These are phyloP conservation scores for Talaromyces sp. DNA, from an alignment of 2,329 filamentous ascomycete genomes.

Conservation along the genomic window DNA sequence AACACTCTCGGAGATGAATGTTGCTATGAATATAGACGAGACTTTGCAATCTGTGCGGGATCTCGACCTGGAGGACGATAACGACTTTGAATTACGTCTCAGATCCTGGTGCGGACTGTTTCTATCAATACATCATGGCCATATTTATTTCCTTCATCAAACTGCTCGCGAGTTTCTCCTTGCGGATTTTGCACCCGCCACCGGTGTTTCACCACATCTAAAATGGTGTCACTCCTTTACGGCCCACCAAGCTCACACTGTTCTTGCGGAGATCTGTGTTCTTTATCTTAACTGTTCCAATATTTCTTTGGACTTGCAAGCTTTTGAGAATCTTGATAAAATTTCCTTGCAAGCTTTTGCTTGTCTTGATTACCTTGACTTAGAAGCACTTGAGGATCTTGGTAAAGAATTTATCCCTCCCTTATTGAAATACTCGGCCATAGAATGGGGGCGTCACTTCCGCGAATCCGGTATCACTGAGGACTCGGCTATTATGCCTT, in stretches of 20 bases:
- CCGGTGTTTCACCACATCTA: neutral
- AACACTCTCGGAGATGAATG: slow-evolving; percentile 8
- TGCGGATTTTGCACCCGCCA: neutral
- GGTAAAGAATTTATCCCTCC: no score
- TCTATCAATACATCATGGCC: slow-evolving; percentile 13
- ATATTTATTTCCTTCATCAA: slow-evolving; percentile 18
- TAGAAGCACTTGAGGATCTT: no score
- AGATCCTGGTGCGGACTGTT: slow-evolving; percentile 13
- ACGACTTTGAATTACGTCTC: slow-evolving; percentile 5
- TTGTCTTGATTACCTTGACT: no score
- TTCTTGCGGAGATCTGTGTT: neutral
- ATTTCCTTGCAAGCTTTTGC: no score
- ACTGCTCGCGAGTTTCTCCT: slow-evolving; percentile 18
- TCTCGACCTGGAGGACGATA: neutral
- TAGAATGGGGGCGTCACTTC: neutral
- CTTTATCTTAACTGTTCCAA: neutral
- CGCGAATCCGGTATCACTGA: neutral
- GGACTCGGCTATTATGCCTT: neutral
- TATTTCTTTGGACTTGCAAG: neutral
- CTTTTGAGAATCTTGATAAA: no score
- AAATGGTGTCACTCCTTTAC: neutral
- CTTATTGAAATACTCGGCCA: neutral
- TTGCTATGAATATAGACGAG: slow-evolving; percentile 11
- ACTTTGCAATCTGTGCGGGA: slow-evolving; percentile 1
- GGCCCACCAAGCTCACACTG: neutral